A percentile compares a stretch with the other conserved stretches of the same genome.
Evolutionary conservation across 495 filamentous ascomycete genomes (phyloP).

Genomic region (Bryoglossum gracile): DNA sequence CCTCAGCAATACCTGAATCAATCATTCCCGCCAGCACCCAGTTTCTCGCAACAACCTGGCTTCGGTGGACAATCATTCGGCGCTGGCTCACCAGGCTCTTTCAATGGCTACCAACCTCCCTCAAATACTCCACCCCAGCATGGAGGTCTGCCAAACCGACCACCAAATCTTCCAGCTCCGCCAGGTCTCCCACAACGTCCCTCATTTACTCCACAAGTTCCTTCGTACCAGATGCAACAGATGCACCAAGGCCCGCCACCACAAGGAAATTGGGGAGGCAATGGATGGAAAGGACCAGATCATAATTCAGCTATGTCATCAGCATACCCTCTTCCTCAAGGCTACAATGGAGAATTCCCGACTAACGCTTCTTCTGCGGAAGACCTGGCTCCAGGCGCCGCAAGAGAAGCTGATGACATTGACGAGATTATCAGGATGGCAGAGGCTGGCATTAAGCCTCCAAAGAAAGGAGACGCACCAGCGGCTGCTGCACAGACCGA

Average conservation of each 20-base stretch:
- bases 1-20: slow-evolving; percentile 17
- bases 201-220: slow-evolving; percentile 45
- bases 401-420: slow-evolving; percentile 44
- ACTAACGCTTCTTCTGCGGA: slow-evolving; percentile 48
- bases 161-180: slow-evolving; percentile 45
- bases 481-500: slow-evolving; percentile 27
- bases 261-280: slow-evolving; percentile 22
- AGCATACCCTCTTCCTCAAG: slow-evolving; percentile 28
- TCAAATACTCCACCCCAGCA: slow-evolving; percentile 20
- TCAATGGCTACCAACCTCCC: slow-evolving; percentile 35
- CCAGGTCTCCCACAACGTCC: slow-evolving; percentile 60
- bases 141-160: slow-evolving; percentile 36
- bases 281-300: slow-evolving; percentile 27
- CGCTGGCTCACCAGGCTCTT: slow-evolving; percentile 39
- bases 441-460: slow-evolving; percentile 47
- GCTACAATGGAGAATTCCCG: slow-evolving; percentile 25
- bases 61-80: slow-evolving; percentile 20
- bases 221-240: slow-evolving; percentile 53
- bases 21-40: slow-evolving; percentile 19
- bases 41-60: slow-evolving; percentile 14
- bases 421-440: slow-evolving; percentile 52
- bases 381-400: slow-evolving; percentile 51
- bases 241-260: slow-evolving; percentile 48
- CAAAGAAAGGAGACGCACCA: slow-evolving; percentile 38
- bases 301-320: slow-evolving; percentile 30